Base-by-base conservation (phyloP, 208 protist species). In the Crithidia thermophila region DNA sequence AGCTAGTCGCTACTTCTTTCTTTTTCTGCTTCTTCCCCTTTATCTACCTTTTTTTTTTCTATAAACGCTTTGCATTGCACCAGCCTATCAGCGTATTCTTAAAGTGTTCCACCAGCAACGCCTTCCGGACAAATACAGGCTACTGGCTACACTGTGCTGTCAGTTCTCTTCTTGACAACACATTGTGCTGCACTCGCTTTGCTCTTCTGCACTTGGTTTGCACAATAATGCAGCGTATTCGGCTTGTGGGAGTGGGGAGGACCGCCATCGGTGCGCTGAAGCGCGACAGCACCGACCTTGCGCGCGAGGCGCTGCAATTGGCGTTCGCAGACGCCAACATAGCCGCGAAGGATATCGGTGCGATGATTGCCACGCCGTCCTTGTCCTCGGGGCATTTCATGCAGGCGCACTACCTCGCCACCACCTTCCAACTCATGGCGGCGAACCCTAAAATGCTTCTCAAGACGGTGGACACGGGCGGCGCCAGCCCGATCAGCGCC, bases 291-390 rank as follows among this genome's bases (percentile, higher is more conserved):
- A 64, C 74, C 18, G 73, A 51, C 21, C 75, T 93, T 3, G 79
- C 74, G 14, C 33, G 67, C 9, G 58, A 88, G 30, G 76, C 90
- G 9, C 60, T 96, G 13, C 34, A 72, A n/a, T 49, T 66, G 13
- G 88, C 86, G 6, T 67, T 94, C 25, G 33, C 21, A 0, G 68
- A 89, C 51, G 82, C 84, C 0, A 75, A 82, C 49, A 72, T 96
- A 43, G 18, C 33, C 23, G 58, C 82, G 20, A 59, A 65, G 8
- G 77, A 94, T 40, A 33, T 96, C 5, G 83, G 80, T 18, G 85
- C 63, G 1, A 77, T 96, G 16, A 72, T 96, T n/a, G 87, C 89
- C 11, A 81, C 89, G 4, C 88, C 88, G 9, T 96, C 88, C 6
- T 67, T 96, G 16, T 81, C 88, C 14, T 75, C 83, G 0, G 75